Conservation (phyloP, 306 rosid genomes). For the Chamaecrista fasciculata region DNA sequence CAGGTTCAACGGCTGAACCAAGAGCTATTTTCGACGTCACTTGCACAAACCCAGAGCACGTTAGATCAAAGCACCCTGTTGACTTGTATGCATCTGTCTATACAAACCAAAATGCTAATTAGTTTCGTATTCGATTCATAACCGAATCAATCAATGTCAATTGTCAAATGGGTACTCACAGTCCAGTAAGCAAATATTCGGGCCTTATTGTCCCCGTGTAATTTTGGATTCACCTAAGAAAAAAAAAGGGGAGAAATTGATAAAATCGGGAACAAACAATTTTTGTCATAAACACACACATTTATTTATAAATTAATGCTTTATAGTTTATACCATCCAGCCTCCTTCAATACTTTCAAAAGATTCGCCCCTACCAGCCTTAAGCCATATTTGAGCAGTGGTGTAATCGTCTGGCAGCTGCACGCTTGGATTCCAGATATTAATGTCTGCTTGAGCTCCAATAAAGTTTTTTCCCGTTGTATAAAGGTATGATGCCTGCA, state of each 20-base stretch:
- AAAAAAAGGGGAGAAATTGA: no score
- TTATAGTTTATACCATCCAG: no score
- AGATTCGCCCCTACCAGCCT: constrained; percentile 22
- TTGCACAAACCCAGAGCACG: constrained; percentile 65
- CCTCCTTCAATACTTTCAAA: constrained; percentile 72
- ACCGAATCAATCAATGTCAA: background rate
- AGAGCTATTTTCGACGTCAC: constrained; percentile 31
- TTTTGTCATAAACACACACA: no score
- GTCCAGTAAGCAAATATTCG: constrained; percentile 60
- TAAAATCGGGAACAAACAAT: no score
- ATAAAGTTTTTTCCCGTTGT: constrained; percentile 48
- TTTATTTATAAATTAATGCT: no score
- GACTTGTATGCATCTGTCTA: constrained; percentile 54
- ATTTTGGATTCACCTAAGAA: constrained; percentile 57
- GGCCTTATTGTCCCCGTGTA: constrained; percentile 47
- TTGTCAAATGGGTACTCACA: constrained; percentile 35
- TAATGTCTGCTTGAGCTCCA: constrained; percentile 62
- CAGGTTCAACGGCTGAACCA: constrained; percentile 41
- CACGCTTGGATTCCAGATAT: constrained; percentile 60
- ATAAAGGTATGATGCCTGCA: constrained; percentile 44
- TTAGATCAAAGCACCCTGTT: constrained; percentile 71
- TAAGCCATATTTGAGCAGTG: constrained; percentile 62
- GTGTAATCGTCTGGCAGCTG: constrained; percentile 47
- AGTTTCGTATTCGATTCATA: background rate
- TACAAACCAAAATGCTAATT: background rate